Base-by-base conservation (phyloP, 768 basidiomycete genomes). In the Russula virescens region DNA sequence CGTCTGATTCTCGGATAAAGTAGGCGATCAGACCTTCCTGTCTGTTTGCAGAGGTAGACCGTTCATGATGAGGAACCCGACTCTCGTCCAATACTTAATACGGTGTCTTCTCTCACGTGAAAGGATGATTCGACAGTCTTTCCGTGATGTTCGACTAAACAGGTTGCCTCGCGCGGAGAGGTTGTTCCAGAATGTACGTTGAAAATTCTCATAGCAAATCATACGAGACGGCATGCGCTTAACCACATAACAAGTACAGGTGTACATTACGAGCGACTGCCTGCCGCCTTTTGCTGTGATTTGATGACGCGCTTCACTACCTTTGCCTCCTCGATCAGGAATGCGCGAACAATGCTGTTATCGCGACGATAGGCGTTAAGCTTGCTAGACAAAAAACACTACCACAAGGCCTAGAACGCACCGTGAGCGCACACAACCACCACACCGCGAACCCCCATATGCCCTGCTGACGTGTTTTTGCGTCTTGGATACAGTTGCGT, bases 231-330 rank as follows among this genome's bases (percentile, higher is more conserved):
- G 45, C 62, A 19, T 28, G 18, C 58, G 46, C 31, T 55, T 45
- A 49, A 46, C 4, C 48, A 45, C 54, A 61, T 35, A 55, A 55
- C 9, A 38, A n/a, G 55, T 40, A 46, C 49, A 42, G 7, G 42
- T 14, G 40, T n/a, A 58, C 47, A 53, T 55, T 46, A 66, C 48
- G 63, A 64, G 68, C 71, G 71, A 43, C 68, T 71, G 28, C 64
- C 60, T 69, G 28, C 40, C 1, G 26, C 34, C 25, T 75, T 81
- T 75, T 84, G 78, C 77, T 91, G 92, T 73, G 89, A 88, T 82
- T 97, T 97, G 83, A 98, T 94, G 70, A 98, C 96, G 79, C 85
- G 89, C 88, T 99, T 99, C 74, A 99, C 97, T 71, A 99, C 98
- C 83, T 98, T 98, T 49, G 97, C 97, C 81, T 99, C 97, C 82